phyloP scores from a whole-genome alignment of 2,329 filamentous ascomycete genomes.

The Colletotrichum musicola region DNA sequence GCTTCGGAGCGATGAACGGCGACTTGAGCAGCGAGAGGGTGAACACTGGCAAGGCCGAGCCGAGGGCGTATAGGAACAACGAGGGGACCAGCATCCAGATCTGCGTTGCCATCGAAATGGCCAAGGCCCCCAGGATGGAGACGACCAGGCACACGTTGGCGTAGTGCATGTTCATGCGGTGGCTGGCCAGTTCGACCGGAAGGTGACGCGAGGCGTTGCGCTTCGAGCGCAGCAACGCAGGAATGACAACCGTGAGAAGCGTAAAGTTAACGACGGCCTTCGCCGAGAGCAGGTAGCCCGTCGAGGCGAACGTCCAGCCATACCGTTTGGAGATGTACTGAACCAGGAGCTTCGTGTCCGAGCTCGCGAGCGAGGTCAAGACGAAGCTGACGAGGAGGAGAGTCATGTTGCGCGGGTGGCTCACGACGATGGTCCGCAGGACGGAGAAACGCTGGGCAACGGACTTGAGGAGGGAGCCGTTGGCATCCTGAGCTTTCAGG shows the following conservation, averaged over 20 bases:
- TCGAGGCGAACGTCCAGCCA: conserved; percentile 58
- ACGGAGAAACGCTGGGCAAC: conserved; percentile 42
- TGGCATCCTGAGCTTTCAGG: conserved; percentile 50
- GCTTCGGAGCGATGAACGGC: conserved; percentile 47
- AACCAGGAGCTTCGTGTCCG: conserved; percentile 63
- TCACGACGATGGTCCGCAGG: conserved; percentile 50
- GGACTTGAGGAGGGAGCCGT: conserved; percentile 27
- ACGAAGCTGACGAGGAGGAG: conserved; percentile 60
- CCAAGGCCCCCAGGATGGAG: conserved; percentile 53
- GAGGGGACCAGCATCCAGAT: conserved; percentile 58
- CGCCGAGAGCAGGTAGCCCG: conserved; percentile 61
- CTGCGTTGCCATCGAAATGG: conserved; percentile 54
- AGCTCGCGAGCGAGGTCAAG: conserved; percentile 62
- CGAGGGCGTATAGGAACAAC: conserved; percentile 60
- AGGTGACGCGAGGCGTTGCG: conserved; percentile 14
- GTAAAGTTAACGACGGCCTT: conserved; percentile 63
- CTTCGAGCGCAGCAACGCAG: conserved; percentile 49
- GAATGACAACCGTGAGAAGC: conserved; percentile 57
- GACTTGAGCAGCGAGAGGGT: conserved; percentile 63
- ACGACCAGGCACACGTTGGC: conserved; percentile 53
- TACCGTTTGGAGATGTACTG: conserved; percentile 65
- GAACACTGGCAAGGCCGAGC: conserved; percentile 63
- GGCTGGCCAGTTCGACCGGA: conserved; percentile 43
- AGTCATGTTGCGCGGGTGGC: conserved; percentile 56
- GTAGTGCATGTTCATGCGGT: conserved; percentile 49